Conservation (phyloP, 176 grass and related monocot species). For the Aechmea fasciata region DNA sequence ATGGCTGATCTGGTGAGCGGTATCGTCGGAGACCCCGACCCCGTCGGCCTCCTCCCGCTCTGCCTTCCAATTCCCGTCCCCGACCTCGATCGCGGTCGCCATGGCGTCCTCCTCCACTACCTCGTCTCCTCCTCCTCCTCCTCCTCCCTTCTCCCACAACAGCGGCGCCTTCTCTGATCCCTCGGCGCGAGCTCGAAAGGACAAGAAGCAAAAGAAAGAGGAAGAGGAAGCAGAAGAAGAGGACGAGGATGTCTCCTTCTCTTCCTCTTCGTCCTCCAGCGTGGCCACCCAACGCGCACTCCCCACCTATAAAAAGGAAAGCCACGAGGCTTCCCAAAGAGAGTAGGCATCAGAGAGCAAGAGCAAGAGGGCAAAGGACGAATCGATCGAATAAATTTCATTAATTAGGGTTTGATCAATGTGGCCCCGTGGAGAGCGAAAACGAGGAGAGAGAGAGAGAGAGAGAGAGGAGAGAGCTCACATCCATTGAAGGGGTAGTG, state of each 20-base stretch:
- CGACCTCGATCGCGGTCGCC: not conserved
- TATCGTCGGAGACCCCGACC: not conserved
- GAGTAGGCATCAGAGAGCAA: not conserved
- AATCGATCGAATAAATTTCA: too few relatives aligned
- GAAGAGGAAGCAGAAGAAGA: not conserved
- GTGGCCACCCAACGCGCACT: not conserved
- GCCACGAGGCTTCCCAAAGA: not conserved
- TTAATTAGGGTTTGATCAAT: too few relatives aligned
- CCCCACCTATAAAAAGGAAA: not conserved
- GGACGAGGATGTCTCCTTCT: too few relatives aligned
- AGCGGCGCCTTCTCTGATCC: not conserved
- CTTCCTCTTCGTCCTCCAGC: not conserved
- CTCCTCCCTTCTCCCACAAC: not conserved
- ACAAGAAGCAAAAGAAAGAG: too few relatives aligned
- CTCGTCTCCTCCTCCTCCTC: not conserved
- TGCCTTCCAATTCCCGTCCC: not conserved
- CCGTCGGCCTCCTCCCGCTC: not conserved
- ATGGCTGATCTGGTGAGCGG: conserved; percentile 2
- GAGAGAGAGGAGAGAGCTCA: too few relatives aligned
- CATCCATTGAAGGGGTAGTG: too few relatives aligned
- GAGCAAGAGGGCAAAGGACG: too few relatives aligned
- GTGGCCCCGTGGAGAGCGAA: too few relatives aligned
- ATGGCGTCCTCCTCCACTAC: not conserved
- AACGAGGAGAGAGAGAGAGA: too few relatives aligned
- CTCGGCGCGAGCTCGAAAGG: too few relatives aligned